phyloP scores from a whole-genome alignment of 2,329 filamentous ascomycete genomes.

The Rhynchosporium secalis region DNA sequence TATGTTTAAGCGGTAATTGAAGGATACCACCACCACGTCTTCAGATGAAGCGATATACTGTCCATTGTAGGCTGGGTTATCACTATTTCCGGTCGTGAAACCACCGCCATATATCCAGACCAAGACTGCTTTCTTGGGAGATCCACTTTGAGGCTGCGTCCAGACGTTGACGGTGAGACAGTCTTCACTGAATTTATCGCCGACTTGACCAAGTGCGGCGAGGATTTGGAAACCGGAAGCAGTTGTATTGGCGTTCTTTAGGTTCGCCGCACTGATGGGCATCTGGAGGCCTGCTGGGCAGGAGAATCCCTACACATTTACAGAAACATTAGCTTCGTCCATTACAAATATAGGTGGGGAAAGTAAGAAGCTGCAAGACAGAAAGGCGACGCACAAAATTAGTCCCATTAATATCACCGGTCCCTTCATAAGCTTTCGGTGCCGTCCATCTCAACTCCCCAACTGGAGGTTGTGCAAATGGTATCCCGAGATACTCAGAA shows the following conservation, averaged over 20 bases:
- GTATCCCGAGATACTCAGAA: conserved; percentile 18
- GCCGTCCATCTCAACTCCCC: conserved; percentile 13
- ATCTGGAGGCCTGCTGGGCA: conserved; percentile 15
- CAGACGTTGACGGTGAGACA: conserved; percentile 43
- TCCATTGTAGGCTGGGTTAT: conserved; percentile 44
- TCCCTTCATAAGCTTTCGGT: conserved; percentile 15
- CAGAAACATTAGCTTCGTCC: not conserved
- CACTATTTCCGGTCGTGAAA: conserved; percentile 43
- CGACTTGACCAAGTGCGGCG: not conserved
- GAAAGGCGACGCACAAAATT: conserved; percentile 10
- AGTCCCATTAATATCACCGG: conserved; percentile 17
- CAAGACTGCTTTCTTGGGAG: conserved; percentile 44
- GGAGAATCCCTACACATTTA: conserved; percentile 11
- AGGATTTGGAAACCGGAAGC: conserved; percentile 16
- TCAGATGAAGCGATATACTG: conserved; percentile 45
- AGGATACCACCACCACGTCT: conserved; percentile 46
- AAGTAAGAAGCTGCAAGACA: no score
- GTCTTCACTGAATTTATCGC: conserved; percentile 36
- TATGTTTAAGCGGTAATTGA: conserved; percentile 47
- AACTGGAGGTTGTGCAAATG: conserved; percentile 13
- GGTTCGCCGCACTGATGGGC: not conserved
- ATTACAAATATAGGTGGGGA: no score
- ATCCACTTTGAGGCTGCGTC: conserved; percentile 36
- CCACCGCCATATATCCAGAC: conserved; percentile 48
- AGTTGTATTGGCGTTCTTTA: conserved; percentile 10